phyloP scores from a whole-genome alignment of 164 flowering plant genomes.

The Aristolochia californica region DNA sequence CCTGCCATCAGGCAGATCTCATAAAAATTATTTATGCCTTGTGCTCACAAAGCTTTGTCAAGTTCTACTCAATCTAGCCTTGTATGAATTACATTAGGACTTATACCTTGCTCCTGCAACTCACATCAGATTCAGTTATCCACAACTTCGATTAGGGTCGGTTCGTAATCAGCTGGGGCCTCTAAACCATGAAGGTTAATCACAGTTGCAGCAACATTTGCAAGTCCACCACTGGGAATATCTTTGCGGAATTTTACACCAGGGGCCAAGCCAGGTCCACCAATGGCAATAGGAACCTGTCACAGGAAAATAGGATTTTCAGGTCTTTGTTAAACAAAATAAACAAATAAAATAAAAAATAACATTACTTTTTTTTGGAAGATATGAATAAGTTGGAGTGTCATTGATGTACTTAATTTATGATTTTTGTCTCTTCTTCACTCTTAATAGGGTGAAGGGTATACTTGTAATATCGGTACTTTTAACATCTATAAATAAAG shows the following conservation, averaged over 20 bases:
- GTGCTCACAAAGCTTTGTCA: not conserved
- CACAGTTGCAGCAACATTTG: slow-evolving; percentile 94
- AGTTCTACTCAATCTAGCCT: not conserved
- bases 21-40: not conserved
- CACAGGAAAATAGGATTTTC: no score
- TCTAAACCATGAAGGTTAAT: slow-evolving; percentile 87
- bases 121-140: slow-evolving; percentile 16
- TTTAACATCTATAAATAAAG: no score
- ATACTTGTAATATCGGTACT: no score
- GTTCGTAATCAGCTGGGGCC: slow-evolving; percentile 87
- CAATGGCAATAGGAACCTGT: slow-evolving; percentile 96
- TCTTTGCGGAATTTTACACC: slow-evolving; percentile 80
- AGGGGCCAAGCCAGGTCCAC: slow-evolving; percentile 77
- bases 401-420: no score
- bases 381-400: no score
- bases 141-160: slow-evolving; percentile 77
- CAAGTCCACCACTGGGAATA: slow-evolving; percentile 69
- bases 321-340: no score
- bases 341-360: no score
- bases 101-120: not conserved
- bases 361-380: no score
- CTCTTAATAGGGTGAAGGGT: no score
- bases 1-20: no score
- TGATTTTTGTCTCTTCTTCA: no score
- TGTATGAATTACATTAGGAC: no score